These are phyloP conservation scores for Boletus tomentosulus DNA, from an alignment of 768 basidiomycete genomes.

Conservation along the genomic window DNA sequence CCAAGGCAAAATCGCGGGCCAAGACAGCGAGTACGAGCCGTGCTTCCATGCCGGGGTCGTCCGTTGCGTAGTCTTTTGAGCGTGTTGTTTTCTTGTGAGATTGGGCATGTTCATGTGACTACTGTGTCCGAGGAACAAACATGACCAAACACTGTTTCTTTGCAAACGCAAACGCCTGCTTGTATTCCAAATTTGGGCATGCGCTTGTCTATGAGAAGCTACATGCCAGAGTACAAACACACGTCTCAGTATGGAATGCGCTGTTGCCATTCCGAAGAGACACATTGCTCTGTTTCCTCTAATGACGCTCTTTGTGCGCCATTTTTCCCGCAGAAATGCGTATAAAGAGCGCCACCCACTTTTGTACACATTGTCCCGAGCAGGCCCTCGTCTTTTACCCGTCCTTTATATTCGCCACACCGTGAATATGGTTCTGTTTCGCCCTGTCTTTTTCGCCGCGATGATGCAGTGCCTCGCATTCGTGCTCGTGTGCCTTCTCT, in stretches of 20 bases:
- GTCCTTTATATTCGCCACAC: conserved; percentile 1
- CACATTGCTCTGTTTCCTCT: background rate
- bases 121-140: background rate
- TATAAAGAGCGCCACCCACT: conserved; percentile 9
- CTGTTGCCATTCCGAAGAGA: background rate
- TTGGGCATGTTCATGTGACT: background rate
- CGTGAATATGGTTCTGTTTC: conserved; percentile 22
- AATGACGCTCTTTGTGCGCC: conserved; percentile 18
- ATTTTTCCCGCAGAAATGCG: background rate
- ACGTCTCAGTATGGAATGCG: background rate
- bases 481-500: conserved; percentile 5
- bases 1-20: conserved; percentile 12
- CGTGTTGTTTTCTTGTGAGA: background rate
- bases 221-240: conserved; percentile 12
- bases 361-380: conserved; percentile 5
- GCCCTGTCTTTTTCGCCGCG: conserved; percentile 14
- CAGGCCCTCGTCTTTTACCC: conserved; percentile 11
- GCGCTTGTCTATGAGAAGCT: conserved; percentile 14
- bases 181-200: conserved; percentile 31
- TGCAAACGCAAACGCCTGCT: conserved; percentile 9
- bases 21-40: background rate
- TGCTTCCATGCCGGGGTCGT: background rate
- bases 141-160: conserved; percentile 1
- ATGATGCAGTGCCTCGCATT: conserved; percentile 4
- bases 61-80: background rate